Base-by-base conservation (phyloP, 441 rosid species). In the Cnidoscolus chayamansa region DNA sequence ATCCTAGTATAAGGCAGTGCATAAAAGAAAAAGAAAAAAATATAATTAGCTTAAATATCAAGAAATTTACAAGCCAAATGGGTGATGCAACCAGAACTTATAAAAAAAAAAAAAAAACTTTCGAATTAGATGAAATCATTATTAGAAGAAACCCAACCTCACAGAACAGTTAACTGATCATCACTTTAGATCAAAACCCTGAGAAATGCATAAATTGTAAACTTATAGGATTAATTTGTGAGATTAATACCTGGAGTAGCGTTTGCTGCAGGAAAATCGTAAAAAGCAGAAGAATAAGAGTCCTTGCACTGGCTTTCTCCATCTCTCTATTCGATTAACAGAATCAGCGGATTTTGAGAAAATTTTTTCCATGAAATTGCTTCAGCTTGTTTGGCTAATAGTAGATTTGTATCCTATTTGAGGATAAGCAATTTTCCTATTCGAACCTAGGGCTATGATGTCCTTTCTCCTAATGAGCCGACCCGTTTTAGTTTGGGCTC, bases 221-320 rank as follows among this genome's bases (percentile, higher is more conserved):
- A 57, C 7, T 1, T 13, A 70, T 30, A 11, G 37, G n/a, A 40
- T 72, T 5, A 40, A 7, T 7, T 40, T 40, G 45, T 40, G 45
- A 3, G 4, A 77, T 17, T 17, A 60, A 40, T 54, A 78, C 78
- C 80, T 71, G 70, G 50, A 73, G 65, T 59, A 7, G 32, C 15
- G 73, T 11, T 60, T 31, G 68, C 13, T 35, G 72, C 16, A 59
- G 62, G 45, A 72, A 53, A 67, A 70, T 9, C 2, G 68, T 54
- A 32, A 71, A 12, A 10, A 67, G 25, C 19, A 79, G 20, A 47
- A 68, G 61, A 71, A 81, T 16, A 20, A 56, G 17, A 40, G 72
- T 60, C 8, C 20, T 17, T 10, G 62, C 47, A 35, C 43, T 47
- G 31, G 50, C 30, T 66, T 76, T 77, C 40, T 61, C 62, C 86